Evolutionary conservation across 257 asterid species (phyloP).

Genomic region (Coffea eugenioides): DNA sequence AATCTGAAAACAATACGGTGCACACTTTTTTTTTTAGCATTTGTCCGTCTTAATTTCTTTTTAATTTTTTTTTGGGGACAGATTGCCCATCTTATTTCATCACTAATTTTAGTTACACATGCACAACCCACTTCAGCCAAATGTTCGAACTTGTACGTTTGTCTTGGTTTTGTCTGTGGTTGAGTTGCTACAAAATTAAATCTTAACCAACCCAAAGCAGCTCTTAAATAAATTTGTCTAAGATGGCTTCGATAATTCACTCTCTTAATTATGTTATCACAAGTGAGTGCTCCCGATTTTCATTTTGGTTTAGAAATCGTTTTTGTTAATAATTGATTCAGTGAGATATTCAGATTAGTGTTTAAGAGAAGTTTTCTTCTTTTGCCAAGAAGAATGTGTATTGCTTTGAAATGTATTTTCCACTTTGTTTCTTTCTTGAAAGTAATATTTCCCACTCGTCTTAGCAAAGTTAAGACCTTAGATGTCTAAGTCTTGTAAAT

Average conservation of each 20-base stretch:
- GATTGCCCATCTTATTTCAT: too few species aligned
- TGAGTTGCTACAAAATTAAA: background rate
- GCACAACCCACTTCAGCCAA: too few species aligned
- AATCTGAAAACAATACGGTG: background rate
- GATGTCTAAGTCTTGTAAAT: background rate
- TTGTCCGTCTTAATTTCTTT: too few species aligned
- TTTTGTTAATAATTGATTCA: too few species aligned
- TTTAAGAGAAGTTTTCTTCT: background rate
- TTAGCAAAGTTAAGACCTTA: background rate
- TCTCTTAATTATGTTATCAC: too few species aligned
- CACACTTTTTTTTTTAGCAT: background rate
- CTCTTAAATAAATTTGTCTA: too few species aligned
- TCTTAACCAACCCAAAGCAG: background rate
- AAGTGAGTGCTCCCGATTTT: too few species aligned
- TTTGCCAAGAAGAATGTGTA: background rate
- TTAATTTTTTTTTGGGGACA: too few species aligned
- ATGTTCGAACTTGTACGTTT: background rate
- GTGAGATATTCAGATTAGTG: background rate
- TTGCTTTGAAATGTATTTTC: too few species aligned
- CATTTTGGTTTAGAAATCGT: too few species aligned
- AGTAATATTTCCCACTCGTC: background rate
- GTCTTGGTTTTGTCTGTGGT: background rate
- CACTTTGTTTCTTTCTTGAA: background rate
- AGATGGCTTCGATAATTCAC: too few species aligned
- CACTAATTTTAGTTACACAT: too few species aligned